A percentile compares a stretch with the other conserved stretches of the same genome.
phyloP scores from a whole-genome alignment of 495 filamentous ascomycete genomes.

The Penicillium canariense region DNA sequence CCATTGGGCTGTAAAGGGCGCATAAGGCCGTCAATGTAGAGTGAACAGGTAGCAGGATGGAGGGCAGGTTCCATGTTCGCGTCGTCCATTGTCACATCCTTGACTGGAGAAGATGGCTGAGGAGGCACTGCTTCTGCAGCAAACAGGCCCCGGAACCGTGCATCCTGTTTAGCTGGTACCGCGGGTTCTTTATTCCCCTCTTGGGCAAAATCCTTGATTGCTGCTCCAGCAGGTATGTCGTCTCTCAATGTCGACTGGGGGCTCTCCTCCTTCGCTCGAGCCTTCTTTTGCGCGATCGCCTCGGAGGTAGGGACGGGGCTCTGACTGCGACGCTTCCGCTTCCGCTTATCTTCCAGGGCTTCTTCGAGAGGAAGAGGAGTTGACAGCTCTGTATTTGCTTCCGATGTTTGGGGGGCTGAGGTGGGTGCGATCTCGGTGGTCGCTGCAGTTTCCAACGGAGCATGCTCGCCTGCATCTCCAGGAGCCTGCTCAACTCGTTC shows the following conservation, averaged over 20 bases:
- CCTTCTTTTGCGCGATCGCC: conserved; percentile 44
- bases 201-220: conserved; percentile 1
- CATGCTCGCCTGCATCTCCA: conserved; percentile 14
- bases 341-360: conserved; percentile 57
- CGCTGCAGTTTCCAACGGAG: conserved; percentile 6
- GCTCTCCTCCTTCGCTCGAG: conserved; percentile 34
- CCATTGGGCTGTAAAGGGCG: conserved; percentile 68
- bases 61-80: conserved; percentile 60
- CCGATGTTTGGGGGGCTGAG: conserved; percentile 21
- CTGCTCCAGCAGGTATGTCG: conserved; percentile 17
- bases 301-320: conserved; percentile 60
- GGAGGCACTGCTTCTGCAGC: conserved; percentile 24
- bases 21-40: conserved; percentile 93
- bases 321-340: conserved; percentile 71
- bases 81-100: conserved; percentile 40
- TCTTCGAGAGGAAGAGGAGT: conserved; percentile 38
- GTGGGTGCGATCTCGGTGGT: conserved; percentile 18
- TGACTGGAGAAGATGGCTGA: conserved; percentile 20
- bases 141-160: conserved; percentile 58
- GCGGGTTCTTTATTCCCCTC: conserved; percentile 16
- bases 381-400: conserved; percentile 30
- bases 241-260: conserved; percentile 32
- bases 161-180: conserved; percentile 32
- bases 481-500: conserved; percentile 28
- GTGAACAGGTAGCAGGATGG: conserved; percentile 77